phyloP scores from a whole-genome alignment of 371 early-diverging fungal species.

The Mortierella sp. region DNA sequence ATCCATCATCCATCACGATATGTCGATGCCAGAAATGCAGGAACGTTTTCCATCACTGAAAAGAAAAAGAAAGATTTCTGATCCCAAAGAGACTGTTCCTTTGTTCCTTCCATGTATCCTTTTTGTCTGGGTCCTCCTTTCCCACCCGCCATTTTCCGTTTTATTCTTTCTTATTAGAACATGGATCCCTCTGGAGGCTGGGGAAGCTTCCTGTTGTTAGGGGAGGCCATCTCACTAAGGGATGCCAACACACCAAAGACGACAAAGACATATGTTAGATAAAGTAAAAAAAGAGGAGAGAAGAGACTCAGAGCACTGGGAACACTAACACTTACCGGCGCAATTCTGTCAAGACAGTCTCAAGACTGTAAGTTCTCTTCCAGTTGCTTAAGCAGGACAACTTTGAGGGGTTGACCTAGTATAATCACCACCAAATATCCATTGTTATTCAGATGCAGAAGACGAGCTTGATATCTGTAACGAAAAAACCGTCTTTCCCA shows the following conservation, averaged over 20 bases:
- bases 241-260: too few relatives aligned
- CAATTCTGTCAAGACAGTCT: conserved; percentile 88
- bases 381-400: conserved; percentile 83
- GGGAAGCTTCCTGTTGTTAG: conserved; percentile 82
- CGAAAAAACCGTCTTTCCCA: too few relatives aligned
- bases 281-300: not conserved
- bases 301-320: not conserved
- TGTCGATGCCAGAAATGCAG: too few relatives aligned
- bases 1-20: too few relatives aligned
- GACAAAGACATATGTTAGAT: too few relatives aligned
- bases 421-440: not conserved
- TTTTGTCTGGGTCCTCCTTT: too few relatives aligned
- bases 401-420: conserved; percentile 74
- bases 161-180: conserved; percentile 54
- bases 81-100: too few relatives aligned
- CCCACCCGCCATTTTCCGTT: not conserved
- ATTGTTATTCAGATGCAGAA: too few relatives aligned
- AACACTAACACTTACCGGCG: conserved; percentile 69
- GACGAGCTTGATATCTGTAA: too few relatives aligned
- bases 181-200: conserved; percentile 91
- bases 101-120: too few relatives aligned
- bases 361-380: conserved; percentile 83
- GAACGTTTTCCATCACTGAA: too few relatives aligned
- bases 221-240: conserved; percentile 88
- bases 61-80: too few relatives aligned